These are phyloP conservation scores for Durotheca rogersii DNA, from an alignment of 495 filamentous ascomycete genomes.

Conservation along the genomic window DNA sequence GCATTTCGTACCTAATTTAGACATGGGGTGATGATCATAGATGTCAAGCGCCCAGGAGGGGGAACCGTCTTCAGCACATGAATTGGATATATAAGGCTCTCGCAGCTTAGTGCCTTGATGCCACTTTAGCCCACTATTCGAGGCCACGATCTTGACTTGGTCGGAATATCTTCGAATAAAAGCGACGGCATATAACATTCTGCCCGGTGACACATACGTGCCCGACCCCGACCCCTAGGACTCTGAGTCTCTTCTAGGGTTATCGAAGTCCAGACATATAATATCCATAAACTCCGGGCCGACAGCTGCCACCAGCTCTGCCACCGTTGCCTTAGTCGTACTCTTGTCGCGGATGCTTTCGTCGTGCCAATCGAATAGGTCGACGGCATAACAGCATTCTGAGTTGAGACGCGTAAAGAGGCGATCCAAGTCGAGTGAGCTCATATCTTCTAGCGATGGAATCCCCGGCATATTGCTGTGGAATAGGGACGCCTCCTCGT, in stretches of 20 bases:
- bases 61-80: too few relatives aligned
- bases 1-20: too few relatives aligned
- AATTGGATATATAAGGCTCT: too few relatives aligned
- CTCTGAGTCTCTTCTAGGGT: not conserved
- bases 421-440: constrained; percentile 61
- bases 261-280: constrained; percentile 48
- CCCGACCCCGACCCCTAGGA: not conserved
- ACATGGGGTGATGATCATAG: too few relatives aligned
- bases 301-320: constrained; percentile 74
- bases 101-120: too few relatives aligned
- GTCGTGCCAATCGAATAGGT: constrained; percentile 67
- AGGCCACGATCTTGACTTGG: too few relatives aligned
- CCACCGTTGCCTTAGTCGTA: constrained; percentile 61
- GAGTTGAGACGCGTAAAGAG: constrained; percentile 38
- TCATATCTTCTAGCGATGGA: constrained; percentile 63
- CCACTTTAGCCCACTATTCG: too few relatives aligned
- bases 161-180: too few relatives aligned
- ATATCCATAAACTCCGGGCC: constrained; percentile 65
- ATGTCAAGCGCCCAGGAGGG: too few relatives aligned
- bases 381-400: constrained; percentile 44
- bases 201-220: too few relatives aligned
- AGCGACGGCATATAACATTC: too few relatives aligned
- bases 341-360: constrained; percentile 36
- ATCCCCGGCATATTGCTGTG: constrained; percentile 74
- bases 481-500: constrained; percentile 60